phyloP scores from a whole-genome alignment of 129 eudicot genomes.

The Escallonia herrerae region DNA sequence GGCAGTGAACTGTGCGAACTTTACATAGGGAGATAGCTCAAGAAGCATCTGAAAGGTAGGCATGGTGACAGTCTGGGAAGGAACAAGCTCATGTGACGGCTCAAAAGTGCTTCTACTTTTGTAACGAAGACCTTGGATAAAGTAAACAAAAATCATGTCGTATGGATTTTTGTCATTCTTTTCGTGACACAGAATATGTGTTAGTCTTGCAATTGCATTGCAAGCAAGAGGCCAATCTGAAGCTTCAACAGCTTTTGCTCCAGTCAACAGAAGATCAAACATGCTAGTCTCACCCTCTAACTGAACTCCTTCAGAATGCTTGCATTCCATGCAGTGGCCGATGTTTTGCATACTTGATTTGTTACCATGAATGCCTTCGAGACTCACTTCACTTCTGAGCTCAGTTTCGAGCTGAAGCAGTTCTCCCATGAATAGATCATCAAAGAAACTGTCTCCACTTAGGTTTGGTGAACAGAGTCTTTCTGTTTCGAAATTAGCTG shows the following conservation, averaged over 20 bases:
- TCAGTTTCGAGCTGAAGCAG: not conserved
- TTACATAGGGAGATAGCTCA: conserved; percentile 13
- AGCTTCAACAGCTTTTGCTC: conserved; percentile 16
- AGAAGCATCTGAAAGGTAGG: conserved; percentile 17
- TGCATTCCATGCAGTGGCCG: too few relatives aligned
- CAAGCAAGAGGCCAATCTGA: conserved; percentile 8
- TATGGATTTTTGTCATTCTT: conserved; percentile 6
- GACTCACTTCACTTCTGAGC: not conserved
- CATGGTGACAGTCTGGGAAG: not conserved
- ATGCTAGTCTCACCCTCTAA: conserved; percentile 14
- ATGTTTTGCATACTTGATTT: too few relatives aligned
- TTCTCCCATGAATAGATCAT: not conserved
- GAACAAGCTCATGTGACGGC: not conserved
- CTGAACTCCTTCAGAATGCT: not conserved
- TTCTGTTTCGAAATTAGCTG: not conserved
- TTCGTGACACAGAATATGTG: not conserved
- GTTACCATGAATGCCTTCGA: too few relatives aligned
- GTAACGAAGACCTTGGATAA: conserved; percentile 12
- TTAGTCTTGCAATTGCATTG: not conserved
- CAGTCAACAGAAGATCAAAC: conserved; percentile 7
- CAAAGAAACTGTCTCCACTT: not conserved
- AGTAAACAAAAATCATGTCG: conserved; percentile 9
- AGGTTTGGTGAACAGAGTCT: not conserved
- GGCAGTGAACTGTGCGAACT: conserved; percentile 22
- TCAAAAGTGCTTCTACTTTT: not conserved